Percentiles rank a stretch among this genome's conserved stretches.
Evolutionary conservation across 495 filamentous ascomycete genomes (phyloP).

Genomic region (Aspergillus nanangensis): DNA sequence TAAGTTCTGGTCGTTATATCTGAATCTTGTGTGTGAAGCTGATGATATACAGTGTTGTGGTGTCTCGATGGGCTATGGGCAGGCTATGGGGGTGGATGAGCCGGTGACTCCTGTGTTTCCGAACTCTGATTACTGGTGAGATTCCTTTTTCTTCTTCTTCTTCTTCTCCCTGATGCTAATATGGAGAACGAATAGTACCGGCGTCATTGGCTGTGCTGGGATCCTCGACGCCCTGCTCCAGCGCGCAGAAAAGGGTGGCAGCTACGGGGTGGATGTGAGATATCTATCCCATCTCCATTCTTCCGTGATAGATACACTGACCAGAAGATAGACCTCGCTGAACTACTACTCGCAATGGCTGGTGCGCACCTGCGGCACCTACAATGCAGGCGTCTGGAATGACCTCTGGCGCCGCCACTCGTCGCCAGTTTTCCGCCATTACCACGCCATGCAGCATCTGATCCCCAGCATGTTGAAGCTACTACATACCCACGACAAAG

Average conservation of each 20-base stretch:
- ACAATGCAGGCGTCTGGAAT: conserved; percentile 10
- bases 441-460: conserved; percentile 5
- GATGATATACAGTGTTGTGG: conserved; percentile 5
- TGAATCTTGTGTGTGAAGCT: no score
- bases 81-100: conserved; percentile 23
- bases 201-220: conserved; percentile 23
- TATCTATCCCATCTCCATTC: no score
- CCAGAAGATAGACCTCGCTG: conserved; percentile 11
- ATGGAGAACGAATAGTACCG: conserved; percentile 11
- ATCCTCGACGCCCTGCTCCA: conserved; percentile 27
- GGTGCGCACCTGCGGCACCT: conserved; percentile 9
- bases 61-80: conserved; percentile 15
- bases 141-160: no score
- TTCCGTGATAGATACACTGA: no score
- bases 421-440: conserved; percentile 6
- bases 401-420: conserved; percentile 7
- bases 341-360: conserved; percentile 29
- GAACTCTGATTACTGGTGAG: conserved; percentile 18
- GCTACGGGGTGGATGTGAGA: conserved; percentile 19
- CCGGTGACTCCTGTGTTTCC: conserved; percentile 18
- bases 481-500: neutral
- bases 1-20: no score
- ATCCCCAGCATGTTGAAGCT: conserved; percentile 13
- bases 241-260: conserved; percentile 30
- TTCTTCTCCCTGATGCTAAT: no score